Base-by-base conservation (phyloP, 345 rosid genomes). In the Raphanus raphanistrum region DNA sequence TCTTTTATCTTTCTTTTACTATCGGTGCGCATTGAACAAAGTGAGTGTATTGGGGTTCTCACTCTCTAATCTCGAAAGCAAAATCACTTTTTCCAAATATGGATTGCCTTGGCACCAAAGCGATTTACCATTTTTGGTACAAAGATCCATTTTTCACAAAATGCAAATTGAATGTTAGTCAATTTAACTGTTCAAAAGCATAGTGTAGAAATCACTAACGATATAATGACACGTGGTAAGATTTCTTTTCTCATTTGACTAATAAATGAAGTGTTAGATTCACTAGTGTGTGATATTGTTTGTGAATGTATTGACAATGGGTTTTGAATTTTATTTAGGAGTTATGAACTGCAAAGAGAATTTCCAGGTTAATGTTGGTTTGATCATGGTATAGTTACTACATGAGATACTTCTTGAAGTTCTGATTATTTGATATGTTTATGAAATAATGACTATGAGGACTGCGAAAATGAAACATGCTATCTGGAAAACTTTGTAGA, bases 1-100 rank as follows among this genome's bases (percentile, higher is more conserved):
- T 2, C 5, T 26, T 26, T 28, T 16, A 21, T 13, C 4, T 9
- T 52, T 9, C 32, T 29, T 29, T 29, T 29, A 29, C 32, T 29
- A 5, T 29, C 5, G 25, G 52, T 45, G 25, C 62, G 31, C 72
- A 71, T 78, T 27, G 81, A 59, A 72, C 45, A 26, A 60, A 45
- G 73, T n/a, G 73, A 31, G 3, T 43, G 55, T 66, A 28, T 65
- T 31, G 72, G 77, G 63, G 50, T 38, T 35, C 28, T 29, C 54
- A 21, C 36, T 16, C 70, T 38, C 70, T 29, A 29, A 29, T 29
- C 32, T 29, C 32, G 31, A 73, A 25, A 45, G 25, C 55, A 73
- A 55, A 74, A 38, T 21, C 28, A 63, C 33, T 41, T 71, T 78
- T 84, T 75, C 90, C 82, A 75, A 80, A 82, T 75, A 71, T 79